A percentile compares a stretch with the other conserved stretches of the same genome.
phyloP scores from a whole-genome alignment of 306 rosid species.

The Trifolium repens region DNA sequence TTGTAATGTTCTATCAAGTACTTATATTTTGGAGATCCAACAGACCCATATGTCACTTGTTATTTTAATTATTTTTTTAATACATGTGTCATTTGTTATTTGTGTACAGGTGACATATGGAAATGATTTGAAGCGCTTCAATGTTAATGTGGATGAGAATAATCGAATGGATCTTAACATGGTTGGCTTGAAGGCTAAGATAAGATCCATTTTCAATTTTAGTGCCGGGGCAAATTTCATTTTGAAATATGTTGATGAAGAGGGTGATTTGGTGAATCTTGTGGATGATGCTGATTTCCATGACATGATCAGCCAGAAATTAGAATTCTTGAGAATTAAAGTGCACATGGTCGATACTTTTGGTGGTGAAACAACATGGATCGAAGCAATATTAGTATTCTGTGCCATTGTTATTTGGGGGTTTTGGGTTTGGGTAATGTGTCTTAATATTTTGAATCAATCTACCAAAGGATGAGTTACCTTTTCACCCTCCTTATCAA shows the following conservation, averaged over 20 bases:
- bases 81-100: too few species aligned
- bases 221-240: conserved; percentile 52
- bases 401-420: too few species aligned
- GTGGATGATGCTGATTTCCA: conserved; percentile 79
- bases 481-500: too few species aligned
- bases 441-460: too few species aligned
- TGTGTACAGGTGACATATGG: conserved; percentile 64
- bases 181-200: conserved; percentile 61
- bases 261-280: conserved; percentile 81
- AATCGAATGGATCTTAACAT: conserved; percentile 72
- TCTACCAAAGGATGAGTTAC: too few species aligned
- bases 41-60: too few species aligned
- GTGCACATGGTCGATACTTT: conserved; percentile 53
- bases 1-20: too few species aligned
- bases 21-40: too few species aligned
- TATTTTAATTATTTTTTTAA: too few species aligned
- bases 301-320: conserved; percentile 70
- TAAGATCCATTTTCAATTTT: conserved; percentile 57
- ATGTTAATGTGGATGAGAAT: conserved; percentile 54
- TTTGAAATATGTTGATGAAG: conserved; percentile 84
- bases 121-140: conserved; percentile 79
- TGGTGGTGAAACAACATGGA: background rate
- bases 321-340: conserved; percentile 73
- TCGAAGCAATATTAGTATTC: too few species aligned
- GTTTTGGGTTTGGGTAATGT: too few species aligned